phyloP scores from a whole-genome alignment of 305 asterid genomes.

The Fraxinus greggii region DNA sequence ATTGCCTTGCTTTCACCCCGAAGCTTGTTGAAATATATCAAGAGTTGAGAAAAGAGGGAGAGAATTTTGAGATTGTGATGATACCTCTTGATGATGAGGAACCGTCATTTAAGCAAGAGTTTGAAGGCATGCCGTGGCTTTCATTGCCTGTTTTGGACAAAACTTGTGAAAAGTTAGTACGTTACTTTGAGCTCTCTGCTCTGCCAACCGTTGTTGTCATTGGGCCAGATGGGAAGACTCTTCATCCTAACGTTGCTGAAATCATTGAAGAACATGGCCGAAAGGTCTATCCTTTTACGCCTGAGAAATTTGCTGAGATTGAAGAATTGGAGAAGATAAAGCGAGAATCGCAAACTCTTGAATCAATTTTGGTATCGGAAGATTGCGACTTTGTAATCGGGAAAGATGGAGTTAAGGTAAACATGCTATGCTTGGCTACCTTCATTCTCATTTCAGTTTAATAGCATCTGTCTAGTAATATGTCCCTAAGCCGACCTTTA shows the following conservation, averaged over 20 bases:
- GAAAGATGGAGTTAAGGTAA: slow-evolving; percentile 68
- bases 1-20: slow-evolving; percentile 44
- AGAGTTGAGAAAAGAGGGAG: slow-evolving; percentile 49
- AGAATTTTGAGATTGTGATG: slow-evolving; percentile 71
- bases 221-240: slow-evolving; percentile 87
- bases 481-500: background rate
- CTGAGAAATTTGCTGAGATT: slow-evolving; percentile 66
- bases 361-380: slow-evolving; percentile 63
- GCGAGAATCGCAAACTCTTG: slow-evolving; percentile 77
- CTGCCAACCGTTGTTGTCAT: slow-evolving; percentile 68
- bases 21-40: slow-evolving; percentile 50
- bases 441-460: background rate
- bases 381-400: slow-evolving; percentile 66
- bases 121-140: slow-evolving; percentile 61
- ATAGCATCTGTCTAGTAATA: background rate
- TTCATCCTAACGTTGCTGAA: slow-evolving; percentile 61
- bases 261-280: slow-evolving; percentile 71
- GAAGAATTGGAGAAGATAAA: slow-evolving; percentile 70
- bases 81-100: slow-evolving; percentile 78
- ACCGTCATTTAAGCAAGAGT: slow-evolving; percentile 39
- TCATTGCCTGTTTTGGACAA: slow-evolving; percentile 74
- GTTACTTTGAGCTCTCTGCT: slow-evolving; percentile 57
- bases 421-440: background rate
- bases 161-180: slow-evolving; percentile 46
- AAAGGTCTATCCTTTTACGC: slow-evolving; percentile 76